These are phyloP conservation scores for Xylaria multiplex DNA, from an alignment of 2,329 filamentous ascomycete genomes.

Conservation along the genomic window DNA sequence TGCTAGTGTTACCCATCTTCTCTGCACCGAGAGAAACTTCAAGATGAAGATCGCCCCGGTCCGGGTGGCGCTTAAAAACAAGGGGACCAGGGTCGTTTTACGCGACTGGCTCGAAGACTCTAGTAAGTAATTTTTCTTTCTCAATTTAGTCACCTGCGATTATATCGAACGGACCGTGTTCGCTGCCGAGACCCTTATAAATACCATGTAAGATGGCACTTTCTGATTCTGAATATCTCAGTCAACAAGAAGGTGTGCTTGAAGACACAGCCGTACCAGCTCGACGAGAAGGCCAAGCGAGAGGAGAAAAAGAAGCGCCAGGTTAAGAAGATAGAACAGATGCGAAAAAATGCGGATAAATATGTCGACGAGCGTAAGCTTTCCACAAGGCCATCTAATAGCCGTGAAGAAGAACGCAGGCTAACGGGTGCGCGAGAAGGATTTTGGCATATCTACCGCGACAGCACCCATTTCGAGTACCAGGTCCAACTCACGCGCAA, in stretches of 20 bases:
- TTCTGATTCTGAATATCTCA: slow-evolving; percentile 2
- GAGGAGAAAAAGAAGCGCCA: slow-evolving; percentile 49
- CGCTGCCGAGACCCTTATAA: neutral
- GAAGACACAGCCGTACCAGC: slow-evolving; percentile 56
- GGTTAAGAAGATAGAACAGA: slow-evolving; percentile 4
- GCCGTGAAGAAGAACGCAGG: neutral
- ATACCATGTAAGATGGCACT: neutral
- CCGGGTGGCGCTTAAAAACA: slow-evolving; percentile 53
- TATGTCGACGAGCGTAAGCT: slow-evolving; percentile 29
- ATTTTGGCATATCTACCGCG: slow-evolving; percentile 66
- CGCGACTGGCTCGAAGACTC: slow-evolving; percentile 66
- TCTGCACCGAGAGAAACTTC: slow-evolving; percentile 72
- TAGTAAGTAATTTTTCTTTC: slow-evolving; percentile 30
- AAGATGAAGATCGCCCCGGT: slow-evolving; percentile 57
- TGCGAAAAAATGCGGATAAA: neutral
- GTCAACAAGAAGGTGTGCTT: slow-evolving; percentile 44
- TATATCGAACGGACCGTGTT: too few species aligned
- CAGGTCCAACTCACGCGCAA: slow-evolving; percentile 69
- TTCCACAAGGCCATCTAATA: neutral
- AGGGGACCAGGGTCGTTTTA: slow-evolving; percentile 55
- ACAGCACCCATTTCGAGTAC: slow-evolving; percentile 71
- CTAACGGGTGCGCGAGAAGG: slow-evolving; percentile 20
- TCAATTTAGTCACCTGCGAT: neutral
- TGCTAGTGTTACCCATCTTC: slow-evolving; percentile 74
- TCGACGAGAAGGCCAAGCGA: slow-evolving; percentile 43